A percentile compares a stretch with the other conserved stretches of the same genome.
phyloP scores from a whole-genome alignment of 441 rosid species.

The Theobroma grandiflorum region DNA sequence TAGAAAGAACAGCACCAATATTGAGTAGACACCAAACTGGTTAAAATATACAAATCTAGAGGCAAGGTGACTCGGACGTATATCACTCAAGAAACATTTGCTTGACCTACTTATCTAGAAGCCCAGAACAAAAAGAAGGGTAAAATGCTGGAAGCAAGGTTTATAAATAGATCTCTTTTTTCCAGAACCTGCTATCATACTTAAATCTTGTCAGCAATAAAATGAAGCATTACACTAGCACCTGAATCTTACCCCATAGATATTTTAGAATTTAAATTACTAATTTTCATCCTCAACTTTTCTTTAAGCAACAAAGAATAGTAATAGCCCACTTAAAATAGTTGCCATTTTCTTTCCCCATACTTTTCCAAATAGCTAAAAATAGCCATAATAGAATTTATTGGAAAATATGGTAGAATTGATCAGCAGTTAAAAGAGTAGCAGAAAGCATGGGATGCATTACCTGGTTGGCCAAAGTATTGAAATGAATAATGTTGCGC shows the following conservation, averaged over 20 bases:
- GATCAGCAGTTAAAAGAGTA: neutral
- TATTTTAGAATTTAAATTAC: neutral
- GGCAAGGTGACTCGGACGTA: neutral
- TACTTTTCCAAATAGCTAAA: neutral
- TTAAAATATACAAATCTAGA: neutral
- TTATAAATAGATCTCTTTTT: neutral
- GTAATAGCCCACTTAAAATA: neutral
- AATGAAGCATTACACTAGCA: neutral
- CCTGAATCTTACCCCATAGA: conserved; percentile 2
- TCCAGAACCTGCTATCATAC: neutral
- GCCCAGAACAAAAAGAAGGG: neutral
- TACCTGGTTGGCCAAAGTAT: conserved; percentile 98
- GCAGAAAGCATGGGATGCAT: neutral
- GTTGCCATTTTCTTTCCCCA: neutral
- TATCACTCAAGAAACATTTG: neutral
- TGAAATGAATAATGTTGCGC: conserved; percentile 99
- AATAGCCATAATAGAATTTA: conserved; percentile 7
- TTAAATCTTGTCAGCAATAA: neutral
- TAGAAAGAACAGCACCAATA: neutral
- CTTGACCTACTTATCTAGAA: neutral
- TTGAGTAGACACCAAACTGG: neutral
- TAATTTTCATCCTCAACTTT: neutral
- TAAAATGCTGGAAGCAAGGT: neutral
- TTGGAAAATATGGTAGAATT: neutral
- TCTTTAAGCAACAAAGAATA: neutral